Base-by-base conservation (phyloP, 768 basidiomycete species). In the Boletus edulis region DNA sequence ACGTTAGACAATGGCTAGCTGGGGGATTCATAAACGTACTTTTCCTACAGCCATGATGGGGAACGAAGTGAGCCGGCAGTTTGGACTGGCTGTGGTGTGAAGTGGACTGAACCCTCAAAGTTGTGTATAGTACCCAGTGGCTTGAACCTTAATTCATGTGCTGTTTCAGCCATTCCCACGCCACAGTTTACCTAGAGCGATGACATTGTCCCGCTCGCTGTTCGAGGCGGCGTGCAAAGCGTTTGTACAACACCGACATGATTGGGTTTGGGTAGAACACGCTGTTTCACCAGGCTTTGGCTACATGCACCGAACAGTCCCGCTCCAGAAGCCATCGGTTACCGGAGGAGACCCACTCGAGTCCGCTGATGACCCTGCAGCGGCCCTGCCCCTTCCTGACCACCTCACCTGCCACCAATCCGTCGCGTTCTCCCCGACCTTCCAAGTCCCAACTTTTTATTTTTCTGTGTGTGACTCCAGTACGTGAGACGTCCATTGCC, bases 41-140 rank as follows among this genome's bases (percentile, higher is more conserved):
- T 91, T 92, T 74, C 90, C 90, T 78, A 93, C 91, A 72, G 90
- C 91, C 91, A 93, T 93, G 72, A 64, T 74, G 76, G 69, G 73
- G 67, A 63, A 70, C 64, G 66, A 67, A 68, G 61, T 65, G 69
- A 75, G 73, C 70, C 76, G 77, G 73, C 66, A 75, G 64, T 76
- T 29, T 76, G 78, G 74, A 73, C 72, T 75, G 73, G 78, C 77
- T 76, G 68, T 67, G 69, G 74, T 79, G 57, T 41, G 55, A 48
- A 34, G 52, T 57, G 45, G 51, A 58, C 12, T 43, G 31, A 17
- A 32, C 63, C 24, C 24, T 24, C 24, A 6, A 24, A 24, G 24
- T 56, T 54, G 53, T 55, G 32, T 31, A 64, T 67, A 65, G 57
- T 59, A 39, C 40, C 51, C 46, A 54, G 76, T 83, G 84, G 85